phyloP scores from a whole-genome alignment of 192 early-diverging fungal species.

The Piromyces finnis region DNA sequence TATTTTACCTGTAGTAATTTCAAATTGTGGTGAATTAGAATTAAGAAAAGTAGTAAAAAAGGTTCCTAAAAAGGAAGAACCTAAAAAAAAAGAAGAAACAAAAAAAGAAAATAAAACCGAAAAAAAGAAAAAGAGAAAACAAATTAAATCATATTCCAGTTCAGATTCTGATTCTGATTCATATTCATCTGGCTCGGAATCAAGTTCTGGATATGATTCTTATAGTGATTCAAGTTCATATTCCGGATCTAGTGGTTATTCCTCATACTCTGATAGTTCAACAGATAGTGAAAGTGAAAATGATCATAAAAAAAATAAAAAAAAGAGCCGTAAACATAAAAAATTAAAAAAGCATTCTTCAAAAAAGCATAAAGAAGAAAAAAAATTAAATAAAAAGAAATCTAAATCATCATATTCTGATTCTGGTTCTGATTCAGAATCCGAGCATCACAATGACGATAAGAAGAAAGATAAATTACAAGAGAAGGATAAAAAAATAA shows the following conservation, averaged over 20 bases:
- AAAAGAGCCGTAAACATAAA: neutral
- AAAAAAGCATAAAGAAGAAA: neutral
- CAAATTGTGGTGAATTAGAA: slow-evolving; percentile 76
- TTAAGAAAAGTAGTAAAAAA: slow-evolving; percentile 7
- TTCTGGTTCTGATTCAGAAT: neutral
- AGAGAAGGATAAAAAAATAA: neutral
- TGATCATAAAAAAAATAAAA: neutral
- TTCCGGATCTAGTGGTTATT: neutral
- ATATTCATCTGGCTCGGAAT: neutral
- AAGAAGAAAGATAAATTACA: neutral
- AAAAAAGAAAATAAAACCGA: neutral
- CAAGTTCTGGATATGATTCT: neutral
- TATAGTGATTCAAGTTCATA: neutral
- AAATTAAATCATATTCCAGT: neutral
- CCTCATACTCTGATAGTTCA: neutral
- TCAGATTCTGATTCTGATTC: neutral
- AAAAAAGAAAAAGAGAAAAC: neutral
- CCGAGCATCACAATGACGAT: neutral
- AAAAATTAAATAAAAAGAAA: neutral
- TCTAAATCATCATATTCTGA: neutral
- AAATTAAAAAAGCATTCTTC: neutral
- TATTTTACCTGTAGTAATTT: slow-evolving; percentile 50
- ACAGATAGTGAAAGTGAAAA: neutral
- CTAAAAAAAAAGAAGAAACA: neutral
- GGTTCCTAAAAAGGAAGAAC: neutral